These are phyloP conservation scores for Raffaelea arxii DNA, from an alignment of 2,329 filamentous ascomycete genomes.

Conservation along the genomic window DNA sequence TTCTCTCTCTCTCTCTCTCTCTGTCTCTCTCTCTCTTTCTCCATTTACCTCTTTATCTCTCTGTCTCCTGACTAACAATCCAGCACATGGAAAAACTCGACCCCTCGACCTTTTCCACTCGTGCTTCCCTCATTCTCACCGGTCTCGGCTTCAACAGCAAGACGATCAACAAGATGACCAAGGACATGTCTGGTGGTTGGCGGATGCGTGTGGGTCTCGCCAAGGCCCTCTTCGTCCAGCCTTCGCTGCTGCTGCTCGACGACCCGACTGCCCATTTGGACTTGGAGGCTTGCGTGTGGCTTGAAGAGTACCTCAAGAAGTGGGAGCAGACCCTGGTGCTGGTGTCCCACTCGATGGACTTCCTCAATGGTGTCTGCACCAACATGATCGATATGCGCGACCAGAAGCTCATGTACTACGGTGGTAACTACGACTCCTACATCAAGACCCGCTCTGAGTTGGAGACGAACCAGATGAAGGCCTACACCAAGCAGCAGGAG, in stretches of 20 bases:
- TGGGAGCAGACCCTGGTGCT: constrained; percentile 96
- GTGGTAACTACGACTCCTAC: constrained; percentile 99
- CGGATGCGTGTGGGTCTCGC: constrained; percentile 97
- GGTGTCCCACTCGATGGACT: constrained; percentile 97
- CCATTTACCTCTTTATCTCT: background rate
- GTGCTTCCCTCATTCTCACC: constrained; percentile 91
- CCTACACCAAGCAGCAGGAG: constrained; percentile 97
- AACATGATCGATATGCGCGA: constrained; percentile 98
- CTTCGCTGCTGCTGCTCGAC: constrained; percentile 87
- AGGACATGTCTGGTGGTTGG: constrained; percentile 99
- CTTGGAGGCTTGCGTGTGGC: constrained; percentile 97
- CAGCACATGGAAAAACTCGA: constrained; percentile 99
- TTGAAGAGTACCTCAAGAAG: constrained; percentile 99
- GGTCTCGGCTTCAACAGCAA: constrained; percentile 99
- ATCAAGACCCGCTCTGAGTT: constrained; percentile 88
- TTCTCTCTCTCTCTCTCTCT: background rate
- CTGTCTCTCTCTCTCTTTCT: background rate
- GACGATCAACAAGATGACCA: constrained; percentile 98
- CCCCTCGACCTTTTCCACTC: constrained; percentile 90
- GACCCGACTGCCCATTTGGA: constrained; percentile 99
- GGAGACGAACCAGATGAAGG: constrained; percentile 98
- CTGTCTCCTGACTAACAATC: too few relatives aligned
- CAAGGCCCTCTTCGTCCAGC: constrained; percentile 98
- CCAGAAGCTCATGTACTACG: constrained; percentile 89
- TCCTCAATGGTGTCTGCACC: constrained; percentile 96